Evolutionary conservation across 2,329 filamentous ascomycete genomes (phyloP).

Genomic region (Epicoccum sorghinum): DNA sequence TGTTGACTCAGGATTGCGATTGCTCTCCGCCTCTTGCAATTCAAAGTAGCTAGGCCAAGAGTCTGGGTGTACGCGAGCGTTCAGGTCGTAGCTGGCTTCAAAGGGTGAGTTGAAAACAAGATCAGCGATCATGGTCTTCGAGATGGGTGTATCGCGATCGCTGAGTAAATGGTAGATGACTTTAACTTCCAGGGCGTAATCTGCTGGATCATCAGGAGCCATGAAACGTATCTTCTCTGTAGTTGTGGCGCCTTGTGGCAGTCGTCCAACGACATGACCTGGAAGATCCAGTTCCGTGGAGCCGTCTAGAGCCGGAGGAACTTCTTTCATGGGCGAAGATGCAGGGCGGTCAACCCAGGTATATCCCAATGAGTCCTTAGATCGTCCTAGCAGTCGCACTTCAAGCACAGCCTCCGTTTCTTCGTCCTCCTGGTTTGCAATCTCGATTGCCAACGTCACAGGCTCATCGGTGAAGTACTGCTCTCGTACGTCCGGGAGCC

Average conservation of each 20-base stretch:
- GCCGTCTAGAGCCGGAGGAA: slow-evolving; percentile 29
- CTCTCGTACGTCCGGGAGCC: slow-evolving; percentile 64
- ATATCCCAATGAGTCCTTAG: slow-evolving; percentile 54
- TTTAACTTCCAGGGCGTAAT: slow-evolving; percentile 74
- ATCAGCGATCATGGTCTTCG: slow-evolving; percentile 72
- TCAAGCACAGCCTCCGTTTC: slow-evolving; percentile 75
- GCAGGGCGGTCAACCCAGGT: slow-evolving; percentile 53
- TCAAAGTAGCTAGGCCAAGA: slow-evolving; percentile 90
- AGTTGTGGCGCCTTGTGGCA: slow-evolving; percentile 38
- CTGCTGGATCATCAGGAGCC: slow-evolving; percentile 53
- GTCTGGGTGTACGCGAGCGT: slow-evolving; percentile 76
- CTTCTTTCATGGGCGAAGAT: slow-evolving; percentile 40
- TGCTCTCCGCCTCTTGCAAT: slow-evolving; percentile 53
- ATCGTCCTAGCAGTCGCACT: slow-evolving; percentile 67
- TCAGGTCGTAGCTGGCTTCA: slow-evolving; percentile 87
- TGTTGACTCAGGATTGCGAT: slow-evolving; percentile 40
- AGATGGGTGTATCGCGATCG: slow-evolving; percentile 80
- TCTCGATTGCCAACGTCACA: slow-evolving; percentile 70
- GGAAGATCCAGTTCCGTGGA: slow-evolving; percentile 41
- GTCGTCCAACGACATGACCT: slow-evolving; percentile 45
- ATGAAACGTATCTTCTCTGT: slow-evolving; percentile 48
- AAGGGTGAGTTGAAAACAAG: slow-evolving; percentile 82
- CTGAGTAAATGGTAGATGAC: slow-evolving; percentile 79
- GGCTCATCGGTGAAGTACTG: slow-evolving; percentile 87
- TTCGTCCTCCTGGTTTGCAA: slow-evolving; percentile 84